These are phyloP conservation scores for Beta vulgaris DNA, from an alignment of 148 eudicot genomes.

Conservation along the genomic window DNA sequence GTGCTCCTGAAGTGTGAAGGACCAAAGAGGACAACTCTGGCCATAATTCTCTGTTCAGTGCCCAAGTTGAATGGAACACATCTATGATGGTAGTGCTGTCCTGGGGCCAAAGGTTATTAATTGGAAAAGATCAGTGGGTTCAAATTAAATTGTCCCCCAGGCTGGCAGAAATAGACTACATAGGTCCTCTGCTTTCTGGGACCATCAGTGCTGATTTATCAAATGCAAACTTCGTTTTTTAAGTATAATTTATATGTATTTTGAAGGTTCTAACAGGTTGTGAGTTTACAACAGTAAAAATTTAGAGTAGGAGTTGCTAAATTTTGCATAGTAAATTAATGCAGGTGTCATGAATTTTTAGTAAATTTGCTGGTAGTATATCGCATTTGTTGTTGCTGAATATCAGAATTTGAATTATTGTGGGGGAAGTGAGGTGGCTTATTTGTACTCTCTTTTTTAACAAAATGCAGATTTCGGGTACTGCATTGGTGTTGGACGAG, in stretches of 20 bases:
- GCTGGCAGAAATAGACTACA: slow-evolving; percentile 23
- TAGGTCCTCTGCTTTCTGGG: slow-evolving; percentile 21
- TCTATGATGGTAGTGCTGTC: slow-evolving; percentile 18
- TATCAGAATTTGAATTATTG: not conserved
- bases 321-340: not conserved
- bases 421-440: slow-evolving; percentile 8
- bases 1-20: slow-evolving; percentile 18
- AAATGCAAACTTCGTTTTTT: not conserved
- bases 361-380: not conserved
- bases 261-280: not conserved
- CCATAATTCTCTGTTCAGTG: slow-evolving; percentile 12
- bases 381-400: not conserved
- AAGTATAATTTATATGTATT: not conserved
- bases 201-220: slow-evolving; percentile 23
- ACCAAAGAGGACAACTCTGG: slow-evolving; percentile 6
- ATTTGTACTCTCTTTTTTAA: not conserved
- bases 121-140: slow-evolving; percentile 16
- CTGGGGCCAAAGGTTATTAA: slow-evolving; percentile 21
- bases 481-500: slow-evolving; percentile 93
- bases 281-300: not conserved
- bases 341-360: not conserved
- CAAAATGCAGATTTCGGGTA: slow-evolving; percentile 78
- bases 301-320: not conserved
- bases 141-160: slow-evolving; percentile 20
- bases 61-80: slow-evolving; percentile 22